phyloP scores from a whole-genome alignment of 2,329 filamentous ascomycete species.

The Diaporthe ilicicola region DNA sequence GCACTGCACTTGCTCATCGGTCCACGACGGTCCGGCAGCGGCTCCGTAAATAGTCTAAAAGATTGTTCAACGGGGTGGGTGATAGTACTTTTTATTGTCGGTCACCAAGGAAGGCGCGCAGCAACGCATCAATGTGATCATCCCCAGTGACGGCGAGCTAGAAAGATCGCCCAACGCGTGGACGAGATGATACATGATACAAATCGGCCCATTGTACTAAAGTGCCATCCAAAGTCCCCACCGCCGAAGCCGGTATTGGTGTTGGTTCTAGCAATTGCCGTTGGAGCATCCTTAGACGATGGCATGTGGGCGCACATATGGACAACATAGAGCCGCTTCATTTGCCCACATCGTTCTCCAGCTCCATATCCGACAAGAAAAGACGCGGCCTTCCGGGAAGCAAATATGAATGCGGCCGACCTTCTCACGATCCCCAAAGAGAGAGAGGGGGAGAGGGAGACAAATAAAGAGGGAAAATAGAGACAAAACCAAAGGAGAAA shows the following conservation, averaged over 20 bases:
- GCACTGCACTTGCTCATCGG: not conserved
- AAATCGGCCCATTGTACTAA: constrained; percentile 3
- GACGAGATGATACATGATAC: constrained; percentile 12
- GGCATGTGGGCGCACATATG: not conserved
- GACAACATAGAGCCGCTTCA: not conserved
- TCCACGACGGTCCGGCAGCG: not conserved
- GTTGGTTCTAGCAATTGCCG: not conserved
- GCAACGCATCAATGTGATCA: not conserved
- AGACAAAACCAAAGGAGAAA: not conserved
- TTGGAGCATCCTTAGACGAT: not conserved
- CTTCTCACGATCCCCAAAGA: not conserved
- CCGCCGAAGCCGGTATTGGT: not conserved
- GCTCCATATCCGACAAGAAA: not conserved
- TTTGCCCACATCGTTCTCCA: not conserved
- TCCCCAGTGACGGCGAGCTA: not conserved
- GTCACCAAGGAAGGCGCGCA: not conserved
- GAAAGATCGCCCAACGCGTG: constrained; percentile 4
- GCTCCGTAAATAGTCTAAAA: not conserved
- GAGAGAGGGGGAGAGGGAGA: not conserved
- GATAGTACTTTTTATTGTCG: not conserved
- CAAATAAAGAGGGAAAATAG: not conserved
- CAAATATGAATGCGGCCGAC: not conserved
- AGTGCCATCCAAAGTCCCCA: not conserved
- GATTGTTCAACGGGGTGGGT: not conserved
- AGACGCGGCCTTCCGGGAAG: not conserved